Conservation (phyloP, 1,284 basidiomycete genomes). For the Sporisorium sorghi region DNA sequence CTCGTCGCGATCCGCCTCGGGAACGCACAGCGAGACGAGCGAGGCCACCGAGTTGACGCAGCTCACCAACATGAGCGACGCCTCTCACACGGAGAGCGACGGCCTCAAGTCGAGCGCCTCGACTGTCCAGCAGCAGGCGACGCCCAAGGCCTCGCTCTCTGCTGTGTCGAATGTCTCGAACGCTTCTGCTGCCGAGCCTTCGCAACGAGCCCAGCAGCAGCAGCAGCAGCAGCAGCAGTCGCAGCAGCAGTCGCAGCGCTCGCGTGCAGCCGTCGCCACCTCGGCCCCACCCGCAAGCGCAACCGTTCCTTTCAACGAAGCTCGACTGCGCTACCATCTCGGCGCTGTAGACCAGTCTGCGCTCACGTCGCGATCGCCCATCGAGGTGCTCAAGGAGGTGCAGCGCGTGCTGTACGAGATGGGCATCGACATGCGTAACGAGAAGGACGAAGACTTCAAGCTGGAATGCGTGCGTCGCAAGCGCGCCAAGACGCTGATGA, state of each 20-base stretch:
- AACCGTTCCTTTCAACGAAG: constrained; percentile 71
- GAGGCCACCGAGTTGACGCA: constrained; percentile 51
- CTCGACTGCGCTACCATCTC: constrained; percentile 82
- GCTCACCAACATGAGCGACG: constrained; percentile 37
- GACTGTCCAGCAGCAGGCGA: constrained; percentile 61
- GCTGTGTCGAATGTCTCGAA: constrained; percentile 36
- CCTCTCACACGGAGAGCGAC: constrained; percentile 30
- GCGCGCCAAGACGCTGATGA: constrained; percentile 59
- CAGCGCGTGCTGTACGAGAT: constrained; percentile 82
- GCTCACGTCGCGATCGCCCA: constrained; percentile 84
- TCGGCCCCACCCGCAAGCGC: not conserved
- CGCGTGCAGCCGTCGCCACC: constrained; percentile 1
- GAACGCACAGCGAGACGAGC: constrained; percentile 64
- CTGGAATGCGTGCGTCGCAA: constrained; percentile 66
- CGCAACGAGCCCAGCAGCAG: constrained; percentile 7
- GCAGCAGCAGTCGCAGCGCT: constrained; percentile 22
- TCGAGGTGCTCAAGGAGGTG: constrained; percentile 87
- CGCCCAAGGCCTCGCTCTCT: constrained; percentile 54
- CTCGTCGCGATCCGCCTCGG: constrained; percentile 64
- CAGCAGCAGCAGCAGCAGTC: constrained; percentile 24
- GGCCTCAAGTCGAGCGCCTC: constrained; percentile 57
- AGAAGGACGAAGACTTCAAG: constrained; percentile 79
- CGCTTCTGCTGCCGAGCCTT: constrained; percentile 19
- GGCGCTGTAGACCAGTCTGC: constrained; percentile 93
- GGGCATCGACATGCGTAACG: constrained; percentile 86